Evolutionary conservation across 192 early-diverging fungal genomes (phyloP).

Genomic region (Gaertneriomyces semiglobifer): DNA sequence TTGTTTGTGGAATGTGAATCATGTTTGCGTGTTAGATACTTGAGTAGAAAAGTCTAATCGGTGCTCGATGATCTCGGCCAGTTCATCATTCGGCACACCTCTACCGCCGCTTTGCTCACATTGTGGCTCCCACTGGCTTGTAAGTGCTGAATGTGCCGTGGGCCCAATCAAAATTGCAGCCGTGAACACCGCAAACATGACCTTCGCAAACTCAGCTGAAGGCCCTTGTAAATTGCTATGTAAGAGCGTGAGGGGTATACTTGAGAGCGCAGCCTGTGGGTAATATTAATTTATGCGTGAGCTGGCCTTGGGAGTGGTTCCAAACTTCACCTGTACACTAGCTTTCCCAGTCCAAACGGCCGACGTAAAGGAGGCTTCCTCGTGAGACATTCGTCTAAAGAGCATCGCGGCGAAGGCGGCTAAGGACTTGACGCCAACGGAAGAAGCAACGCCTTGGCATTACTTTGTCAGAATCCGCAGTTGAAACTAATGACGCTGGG

Average conservation of each 20-base stretch:
- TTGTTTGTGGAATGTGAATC: too few species aligned
- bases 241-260: background rate
- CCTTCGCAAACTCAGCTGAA: constrained; percentile 4
- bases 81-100: too few species aligned
- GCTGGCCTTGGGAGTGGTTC: background rate
- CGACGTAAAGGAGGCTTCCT: constrained; percentile 1
- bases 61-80: too few species aligned
- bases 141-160: too few species aligned
- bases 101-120: too few species aligned
- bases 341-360: constrained; percentile 19
- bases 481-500: too few species aligned
- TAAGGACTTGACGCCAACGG: constrained; percentile 7
- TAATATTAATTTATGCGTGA: background rate
- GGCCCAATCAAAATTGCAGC: background rate
- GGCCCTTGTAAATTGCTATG: background rate
- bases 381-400: background rate
- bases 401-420: background rate
- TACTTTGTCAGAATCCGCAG: too few species aligned
- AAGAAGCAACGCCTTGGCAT: background rate
- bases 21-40: too few species aligned
- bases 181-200: background rate
- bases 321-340: constrained; percentile 3
- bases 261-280: background rate
- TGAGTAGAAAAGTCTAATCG: too few species aligned
- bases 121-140: too few species aligned